Conservation (phyloP, 2,329 filamentous ascomycete species). For the Monilinia polystroma region DNA sequence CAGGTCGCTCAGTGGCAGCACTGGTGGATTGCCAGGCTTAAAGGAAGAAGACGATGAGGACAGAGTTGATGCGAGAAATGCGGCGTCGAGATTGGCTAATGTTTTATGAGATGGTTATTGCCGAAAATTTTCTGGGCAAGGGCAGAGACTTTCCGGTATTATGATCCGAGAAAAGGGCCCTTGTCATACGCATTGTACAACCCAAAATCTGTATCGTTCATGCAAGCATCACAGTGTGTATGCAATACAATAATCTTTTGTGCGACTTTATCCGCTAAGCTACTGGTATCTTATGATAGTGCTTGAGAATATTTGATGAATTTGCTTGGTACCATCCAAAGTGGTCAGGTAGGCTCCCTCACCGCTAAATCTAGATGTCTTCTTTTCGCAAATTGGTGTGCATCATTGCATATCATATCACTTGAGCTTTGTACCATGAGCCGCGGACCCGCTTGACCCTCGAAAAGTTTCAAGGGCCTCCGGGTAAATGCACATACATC, state of each 20-base stretch:
- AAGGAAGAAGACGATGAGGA: conserved; percentile 88
- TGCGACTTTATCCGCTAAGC: conserved; percentile 20
- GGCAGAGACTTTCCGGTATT: conserved; percentile 9
- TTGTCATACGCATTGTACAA: conserved; percentile 20
- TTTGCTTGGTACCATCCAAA: conserved; percentile 8
- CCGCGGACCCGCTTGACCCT: conserved; percentile 11
- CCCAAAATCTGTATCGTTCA: conserved; percentile 24
- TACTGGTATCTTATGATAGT: conserved; percentile 17
- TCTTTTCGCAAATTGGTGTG: conserved; percentile 1
- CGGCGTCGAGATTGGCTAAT: conserved; percentile 72
- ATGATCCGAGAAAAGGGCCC: conserved; percentile 18
- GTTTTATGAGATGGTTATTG: conserved; percentile 18
- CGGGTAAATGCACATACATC: conserved; percentile 14
- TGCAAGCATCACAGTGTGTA: conserved; percentile 21
- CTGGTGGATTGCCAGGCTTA: conserved; percentile 55
- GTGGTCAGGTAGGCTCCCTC: conserved; percentile 9
- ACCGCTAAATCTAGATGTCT: conserved; percentile 18
- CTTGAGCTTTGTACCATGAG: conserved; percentile 9
- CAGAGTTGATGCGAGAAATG: conserved; percentile 90
- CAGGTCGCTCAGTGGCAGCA: conserved; percentile 38
- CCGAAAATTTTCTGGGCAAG: conserved; percentile 3
- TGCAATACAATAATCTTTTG: conserved; percentile 24
- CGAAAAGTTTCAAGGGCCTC: conserved; percentile 14
- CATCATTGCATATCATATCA: conserved; percentile 14
- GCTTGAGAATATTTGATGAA: conserved; percentile 10